Conservation (phyloP, 352 stramenopile genomes). For the Phytophthora fragariae region DNA sequence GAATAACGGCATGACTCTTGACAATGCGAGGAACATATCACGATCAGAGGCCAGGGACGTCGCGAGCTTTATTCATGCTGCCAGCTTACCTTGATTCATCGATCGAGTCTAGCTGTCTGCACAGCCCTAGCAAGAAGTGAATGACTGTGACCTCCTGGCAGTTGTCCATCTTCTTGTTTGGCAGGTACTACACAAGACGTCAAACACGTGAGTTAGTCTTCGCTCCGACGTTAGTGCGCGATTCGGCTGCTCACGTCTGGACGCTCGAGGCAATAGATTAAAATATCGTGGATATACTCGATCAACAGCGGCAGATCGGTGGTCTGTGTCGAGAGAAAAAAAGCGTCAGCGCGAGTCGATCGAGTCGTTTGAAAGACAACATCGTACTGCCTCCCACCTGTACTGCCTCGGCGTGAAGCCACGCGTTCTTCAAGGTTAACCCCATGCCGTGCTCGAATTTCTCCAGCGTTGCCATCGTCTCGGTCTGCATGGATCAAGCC, state of each 20-base stretch:
- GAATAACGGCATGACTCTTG: conserved; percentile 87
- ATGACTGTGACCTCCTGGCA: conserved; percentile 90
- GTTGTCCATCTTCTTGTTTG: conserved; percentile 78
- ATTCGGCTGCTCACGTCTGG: conserved; percentile 48
- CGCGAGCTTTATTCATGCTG: no score
- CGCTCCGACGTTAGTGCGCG: neutral
- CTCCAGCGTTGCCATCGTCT: conserved; percentile 75
- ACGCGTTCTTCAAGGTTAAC: conserved; percentile 90
- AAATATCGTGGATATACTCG: conserved; percentile 88
- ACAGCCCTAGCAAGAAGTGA: conserved; percentile 85
- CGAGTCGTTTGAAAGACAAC: neutral
- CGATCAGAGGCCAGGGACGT: neutral
- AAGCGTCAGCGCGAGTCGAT: neutral
- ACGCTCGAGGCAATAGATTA: conserved; percentile 80
- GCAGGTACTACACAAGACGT: conserved; percentile 53
- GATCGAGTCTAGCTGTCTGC: conserved; percentile 86
- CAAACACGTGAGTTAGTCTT: neutral
- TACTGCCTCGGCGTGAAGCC: conserved; percentile 89
- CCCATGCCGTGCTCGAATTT: conserved; percentile 92
- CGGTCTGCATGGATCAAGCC: neutral
- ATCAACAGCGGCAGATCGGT: conserved; percentile 91
- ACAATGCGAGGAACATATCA: neutral
- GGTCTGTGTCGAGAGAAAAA: conserved; percentile 49
- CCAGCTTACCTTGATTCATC: conserved; percentile 73
- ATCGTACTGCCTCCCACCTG: conserved; percentile 45